Conservation (phyloP, 148 eudicot species). For the Diospyros lotus region DNA sequence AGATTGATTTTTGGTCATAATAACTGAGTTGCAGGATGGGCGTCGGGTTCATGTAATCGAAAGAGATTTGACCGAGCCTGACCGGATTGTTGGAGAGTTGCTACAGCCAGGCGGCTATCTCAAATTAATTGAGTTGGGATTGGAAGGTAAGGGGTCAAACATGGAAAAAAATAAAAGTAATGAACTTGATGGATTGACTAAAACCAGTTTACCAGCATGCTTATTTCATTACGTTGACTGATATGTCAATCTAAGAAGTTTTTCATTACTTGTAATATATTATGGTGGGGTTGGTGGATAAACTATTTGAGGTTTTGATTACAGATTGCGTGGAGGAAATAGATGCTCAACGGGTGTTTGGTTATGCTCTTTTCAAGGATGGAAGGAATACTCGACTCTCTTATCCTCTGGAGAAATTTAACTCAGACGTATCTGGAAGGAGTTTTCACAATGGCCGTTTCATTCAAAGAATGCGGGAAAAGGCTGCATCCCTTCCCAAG, state of each 20-base stretch:
- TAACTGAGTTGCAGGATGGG: conserved; percentile 50
- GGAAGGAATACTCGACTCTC: conserved; percentile 67
- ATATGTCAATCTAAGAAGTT: background rate
- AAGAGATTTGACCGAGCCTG: conserved; percentile 77
- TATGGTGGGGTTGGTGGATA: conserved; percentile 8
- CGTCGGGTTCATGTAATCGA: conserved; percentile 77
- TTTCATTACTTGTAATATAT: background rate
- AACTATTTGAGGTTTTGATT: background rate
- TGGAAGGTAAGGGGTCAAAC: conserved; percentile 47
- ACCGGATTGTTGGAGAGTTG: conserved; percentile 83
- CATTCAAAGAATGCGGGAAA: conserved; percentile 76
- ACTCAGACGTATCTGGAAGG: conserved; percentile 74
- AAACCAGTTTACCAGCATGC: background rate
- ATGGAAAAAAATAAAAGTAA: too few relatives aligned
- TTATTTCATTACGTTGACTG: background rate
- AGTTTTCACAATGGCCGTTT: conserved; percentile 89
- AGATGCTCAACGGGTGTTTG: conserved; percentile 75
- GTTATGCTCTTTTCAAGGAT: conserved; percentile 81
- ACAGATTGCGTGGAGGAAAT: conserved; percentile 78
- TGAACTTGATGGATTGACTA: background rate
- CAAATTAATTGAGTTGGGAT: conserved; percentile 65
- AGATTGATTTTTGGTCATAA: background rate
- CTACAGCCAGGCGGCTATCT: conserved; percentile 87
- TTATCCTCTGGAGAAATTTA: conserved; percentile 75
- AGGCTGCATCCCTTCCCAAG: conserved; percentile 75